Base-by-base conservation (phyloP, 2,329 filamentous ascomycete species). In the Pochonia chlamydosporia region DNA sequence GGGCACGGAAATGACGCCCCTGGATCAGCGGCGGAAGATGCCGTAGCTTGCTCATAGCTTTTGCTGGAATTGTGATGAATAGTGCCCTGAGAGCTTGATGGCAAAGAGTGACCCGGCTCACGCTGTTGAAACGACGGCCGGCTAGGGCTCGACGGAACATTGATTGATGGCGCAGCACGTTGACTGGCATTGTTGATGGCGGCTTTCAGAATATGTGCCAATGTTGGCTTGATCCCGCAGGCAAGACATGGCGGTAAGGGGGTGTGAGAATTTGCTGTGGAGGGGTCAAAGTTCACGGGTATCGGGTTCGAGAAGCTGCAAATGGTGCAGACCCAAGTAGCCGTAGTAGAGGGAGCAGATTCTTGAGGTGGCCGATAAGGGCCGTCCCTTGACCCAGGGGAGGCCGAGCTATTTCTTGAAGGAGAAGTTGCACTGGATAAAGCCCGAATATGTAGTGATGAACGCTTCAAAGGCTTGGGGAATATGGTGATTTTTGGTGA, bases 241-340 rank as follows among this genome's bases (percentile, higher is more conserved):
- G 90, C 87, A 46, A 96, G 73, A 62, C 93, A 99, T 55, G 92
- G 89, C 3, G 91, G 87, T 20, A 96, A 70, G 8, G 84, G 85
- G 5, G 87, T 95, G 52, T 89, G 82, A 18, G 84, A 80, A 51
- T 81, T 93, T 8, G 89, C 89, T 3, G 85, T 84, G 1, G 84
- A 77, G 0, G 90, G 87, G 59, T 97, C 92, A 63, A 97, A 97
- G 64, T 96, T 96, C 31, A 88, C 87, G 1, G 93, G 91, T 1
- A 96, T 83, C 0, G 89, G 85, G 59, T 97, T 97, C 9, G 91
- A 92, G 62, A 95, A 95, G 56, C 87, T 92, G 73, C 92, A 97
- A 59, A 97, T 97, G 2, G 88, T 86, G 69, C 92, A 97, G 18
- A 97, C 84, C 92, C 92, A 97, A 4, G 90, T 96, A 5, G 88